phyloP scores from a whole-genome alignment of 2,329 filamentous ascomycete species.

The Xylaria sp. region DNA sequence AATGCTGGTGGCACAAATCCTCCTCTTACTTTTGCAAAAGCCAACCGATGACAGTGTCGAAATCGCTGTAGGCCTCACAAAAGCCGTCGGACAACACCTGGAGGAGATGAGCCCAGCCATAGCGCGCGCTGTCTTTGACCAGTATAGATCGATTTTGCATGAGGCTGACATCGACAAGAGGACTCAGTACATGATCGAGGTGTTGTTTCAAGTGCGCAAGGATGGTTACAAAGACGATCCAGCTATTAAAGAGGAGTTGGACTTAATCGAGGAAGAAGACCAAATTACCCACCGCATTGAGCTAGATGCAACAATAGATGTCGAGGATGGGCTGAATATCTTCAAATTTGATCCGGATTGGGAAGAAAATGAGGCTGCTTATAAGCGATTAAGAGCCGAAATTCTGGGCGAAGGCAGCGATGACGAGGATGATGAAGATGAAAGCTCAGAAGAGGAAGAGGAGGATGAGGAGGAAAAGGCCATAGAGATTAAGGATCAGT shows the following conservation, averaged over 20 bases:
- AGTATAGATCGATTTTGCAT: constrained; percentile 93
- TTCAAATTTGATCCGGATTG: constrained; percentile 94
- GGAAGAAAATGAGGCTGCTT: constrained; percentile 89
- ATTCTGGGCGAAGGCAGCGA: constrained; percentile 94
- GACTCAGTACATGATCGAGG: constrained; percentile 99
- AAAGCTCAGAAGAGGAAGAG: constrained; percentile 74
- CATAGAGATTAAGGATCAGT: constrained; percentile 97
- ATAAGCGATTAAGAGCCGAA: constrained; percentile 88
- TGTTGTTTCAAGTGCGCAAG: constrained; percentile 94
- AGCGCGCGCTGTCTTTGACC: constrained; percentile 89
- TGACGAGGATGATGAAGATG: constrained; percentile 74
- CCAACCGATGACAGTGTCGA: constrained; percentile 97
- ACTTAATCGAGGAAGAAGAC: constrained; percentile 96
- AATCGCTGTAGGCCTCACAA: constrained; percentile 91
- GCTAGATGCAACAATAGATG: constrained; percentile 82
- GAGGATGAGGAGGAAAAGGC: constrained; percentile 75
- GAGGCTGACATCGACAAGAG: constrained; percentile 97
- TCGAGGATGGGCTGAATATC: constrained; percentile 87
- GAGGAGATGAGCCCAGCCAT: constrained; percentile 95
- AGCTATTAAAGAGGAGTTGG: constrained; percentile 87
- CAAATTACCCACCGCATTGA: constrained; percentile 90
- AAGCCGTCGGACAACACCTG: constrained; percentile 90
- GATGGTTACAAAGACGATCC: constrained; percentile 97
- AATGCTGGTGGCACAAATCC: constrained; percentile 88
- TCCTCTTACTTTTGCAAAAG: constrained; percentile 90